Evolutionary conservation across 2,329 filamentous ascomycete genomes (phyloP).

Genomic region (Balansia obtecta): DNA sequence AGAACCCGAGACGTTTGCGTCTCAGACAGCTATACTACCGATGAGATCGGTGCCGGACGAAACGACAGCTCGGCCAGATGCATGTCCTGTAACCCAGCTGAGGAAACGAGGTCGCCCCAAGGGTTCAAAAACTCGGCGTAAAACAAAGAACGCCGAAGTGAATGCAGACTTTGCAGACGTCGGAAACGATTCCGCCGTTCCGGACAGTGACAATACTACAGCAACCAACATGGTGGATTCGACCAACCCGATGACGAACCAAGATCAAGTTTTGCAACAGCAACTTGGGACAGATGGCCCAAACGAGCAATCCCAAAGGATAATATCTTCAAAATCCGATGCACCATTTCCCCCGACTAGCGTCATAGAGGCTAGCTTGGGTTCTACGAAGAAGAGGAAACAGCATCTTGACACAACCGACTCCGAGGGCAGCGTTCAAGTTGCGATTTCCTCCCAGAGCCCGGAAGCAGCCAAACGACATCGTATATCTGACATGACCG

Average conservation of each 20-base stretch:
- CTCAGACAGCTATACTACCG: not conserved
- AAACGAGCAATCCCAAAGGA: not conserved
- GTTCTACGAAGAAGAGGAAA: slow-evolving; percentile 3
- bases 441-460: not conserved
- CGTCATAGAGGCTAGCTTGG: not conserved
- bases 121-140: slow-evolving; percentile 32
- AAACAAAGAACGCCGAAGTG: slow-evolving; percentile 8
- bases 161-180: not conserved
- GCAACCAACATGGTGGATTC: not conserved
- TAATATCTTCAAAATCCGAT: not conserved
- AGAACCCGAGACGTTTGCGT: not conserved
- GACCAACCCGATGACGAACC: not conserved
- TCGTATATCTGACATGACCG: not conserved
- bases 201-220: not conserved
- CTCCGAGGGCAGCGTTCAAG: not conserved
- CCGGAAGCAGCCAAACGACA: slow-evolving; percentile 1
- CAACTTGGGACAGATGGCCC: not conserved
- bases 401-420: not conserved
- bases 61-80: slow-evolving; percentile 8
- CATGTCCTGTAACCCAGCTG: slow-evolving; percentile 12
- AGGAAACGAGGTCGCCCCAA: slow-evolving; percentile 29
- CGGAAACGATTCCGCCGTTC: not conserved
- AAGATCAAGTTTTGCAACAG: not conserved
- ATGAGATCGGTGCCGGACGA: slow-evolving; percentile 1
- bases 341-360: not conserved